These are phyloP conservation scores for Tolypocladium ovalisporum DNA, from an alignment of 2,329 filamentous ascomycete species.

Conservation along the genomic window DNA sequence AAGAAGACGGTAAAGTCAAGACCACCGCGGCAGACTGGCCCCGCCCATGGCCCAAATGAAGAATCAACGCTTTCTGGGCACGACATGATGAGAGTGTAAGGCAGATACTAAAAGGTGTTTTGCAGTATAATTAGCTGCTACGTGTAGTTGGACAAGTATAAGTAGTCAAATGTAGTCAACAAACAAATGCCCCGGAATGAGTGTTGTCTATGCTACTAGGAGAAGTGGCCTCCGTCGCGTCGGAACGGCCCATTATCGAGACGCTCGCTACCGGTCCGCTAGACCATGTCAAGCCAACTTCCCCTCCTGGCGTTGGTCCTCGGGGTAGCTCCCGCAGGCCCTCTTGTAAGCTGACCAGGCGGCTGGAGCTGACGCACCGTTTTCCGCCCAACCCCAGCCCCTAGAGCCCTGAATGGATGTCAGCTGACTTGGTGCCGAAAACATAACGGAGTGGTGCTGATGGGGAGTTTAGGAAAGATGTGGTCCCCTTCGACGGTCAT, in stretches of 20 bases:
- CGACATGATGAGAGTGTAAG: not conserved
- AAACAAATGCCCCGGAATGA: not conserved
- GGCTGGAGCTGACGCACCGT: not conserved
- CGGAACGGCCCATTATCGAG: not conserved
- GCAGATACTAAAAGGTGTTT: not conserved
- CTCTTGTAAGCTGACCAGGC: not conserved
- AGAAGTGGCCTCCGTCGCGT: not conserved
- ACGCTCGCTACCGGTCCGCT: not conserved
- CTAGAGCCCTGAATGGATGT: not conserved
- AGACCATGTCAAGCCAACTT: not conserved
- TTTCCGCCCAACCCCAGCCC: not conserved
- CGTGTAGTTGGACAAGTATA: not conserved
- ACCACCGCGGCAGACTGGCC: not conserved
- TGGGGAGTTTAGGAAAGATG: too few relatives aligned
- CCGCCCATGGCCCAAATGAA: not conserved
- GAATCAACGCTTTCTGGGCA: not conserved
- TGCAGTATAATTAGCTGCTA: not conserved
- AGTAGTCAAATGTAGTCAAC: not conserved
- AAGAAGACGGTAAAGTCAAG: not conserved
- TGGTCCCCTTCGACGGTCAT: not conserved
- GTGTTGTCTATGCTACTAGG: not conserved
- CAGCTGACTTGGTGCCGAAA: not conserved
- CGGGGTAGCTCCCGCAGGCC: not conserved
- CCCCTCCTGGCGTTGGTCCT: not conserved
- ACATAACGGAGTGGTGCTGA: not conserved